Evolutionary conservation across 768 basidiomycete species (phyloP).

Genomic region (Chalciporus pseudorubinellus): DNA sequence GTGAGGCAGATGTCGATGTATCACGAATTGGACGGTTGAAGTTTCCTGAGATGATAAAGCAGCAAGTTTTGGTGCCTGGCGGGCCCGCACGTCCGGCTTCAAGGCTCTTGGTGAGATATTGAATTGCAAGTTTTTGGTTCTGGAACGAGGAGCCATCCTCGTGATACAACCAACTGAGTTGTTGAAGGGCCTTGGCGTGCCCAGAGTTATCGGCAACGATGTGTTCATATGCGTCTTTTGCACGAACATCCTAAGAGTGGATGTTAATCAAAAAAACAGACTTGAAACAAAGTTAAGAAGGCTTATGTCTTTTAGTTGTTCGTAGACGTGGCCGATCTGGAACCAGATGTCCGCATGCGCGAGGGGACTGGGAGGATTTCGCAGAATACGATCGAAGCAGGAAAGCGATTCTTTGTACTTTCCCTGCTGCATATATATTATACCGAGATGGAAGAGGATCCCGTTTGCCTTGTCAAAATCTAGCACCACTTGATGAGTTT

Average conservation of each 20-base stretch:
- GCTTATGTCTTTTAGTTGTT: constrained; percentile 93
- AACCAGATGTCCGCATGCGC: constrained; percentile 99
- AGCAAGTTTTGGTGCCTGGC: constrained; percentile 54
- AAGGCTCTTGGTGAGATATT: constrained; percentile 90
- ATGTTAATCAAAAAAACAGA: constrained; percentile 14
- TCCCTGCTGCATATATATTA: no score
- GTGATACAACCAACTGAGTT: constrained; percentile 97
- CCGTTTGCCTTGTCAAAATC: no score
- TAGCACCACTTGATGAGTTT: constrained; percentile 35
- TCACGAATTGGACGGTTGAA: constrained; percentile 52
- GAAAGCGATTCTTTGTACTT: constrained; percentile 86
- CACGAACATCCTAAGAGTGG: constrained; percentile 67
- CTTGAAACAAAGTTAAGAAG: background rate
- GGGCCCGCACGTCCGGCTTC: constrained; percentile 74
- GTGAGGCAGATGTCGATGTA: constrained; percentile 59
- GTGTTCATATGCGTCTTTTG: no score
- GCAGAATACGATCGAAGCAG: constrained; percentile 96
- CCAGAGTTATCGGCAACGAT: constrained; percentile 87
- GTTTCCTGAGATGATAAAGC: constrained; percentile 62
- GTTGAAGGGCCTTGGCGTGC: constrained; percentile 96
- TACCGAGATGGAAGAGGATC: no score
- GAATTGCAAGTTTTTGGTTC: constrained; percentile 92
- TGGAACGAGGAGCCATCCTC: constrained; percentile 96
- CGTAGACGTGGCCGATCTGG: constrained; percentile 98
- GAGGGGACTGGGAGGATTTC: constrained; percentile 91